Base-by-base conservation (phyloP, 768 basidiomycete species). In the Xerocomus spinulosus region DNA sequence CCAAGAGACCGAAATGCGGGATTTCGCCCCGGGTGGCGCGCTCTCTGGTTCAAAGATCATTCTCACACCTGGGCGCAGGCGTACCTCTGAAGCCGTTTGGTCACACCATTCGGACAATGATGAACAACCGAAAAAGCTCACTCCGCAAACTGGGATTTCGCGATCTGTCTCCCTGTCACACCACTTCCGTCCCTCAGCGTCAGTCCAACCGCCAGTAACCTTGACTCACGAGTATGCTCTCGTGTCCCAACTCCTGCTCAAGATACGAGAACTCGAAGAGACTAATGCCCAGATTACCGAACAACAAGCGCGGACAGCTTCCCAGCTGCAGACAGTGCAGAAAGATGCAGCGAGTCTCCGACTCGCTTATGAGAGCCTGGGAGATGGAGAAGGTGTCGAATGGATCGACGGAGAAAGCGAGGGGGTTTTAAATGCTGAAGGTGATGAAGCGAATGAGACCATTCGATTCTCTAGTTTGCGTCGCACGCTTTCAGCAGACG, bases 241-340 rank as follows among this genome's bases (percentile, higher is more conserved):
- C 44, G 77, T 91, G n/a, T 71, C 80, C 9, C 83, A 87, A 60
- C 77, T 92, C 7, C 67, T 90, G 35, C 60, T 69, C 14, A 92
- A 92, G 68, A 85, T 92, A 42, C 73, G 76, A 39, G 88, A 92
- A 61, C 73, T 92, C 1, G 87, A 92, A 58, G 76, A 81, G 32
- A 78, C 85, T 3, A 92, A 92, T 54, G 52, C 69, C 7, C 76
- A 78, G 46, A 88, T 92, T 34, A 70, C 79, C 18, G 69, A 74
- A 47, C 80, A 85, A 52, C 88, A 91, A 60, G 65, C 63, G 2
- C 75, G 78, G 55, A 88, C 87, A 0, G 67, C 75, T 5, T 70
- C 70, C 32, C 80, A 82, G 49, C 70, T 90, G 23, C 76, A 77
- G n/a, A 76, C 77, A 4, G 85, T 87, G 9, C 85, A 87, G 54